These are phyloP conservation scores for Podospora conica DNA, from an alignment of 495 filamentous ascomycete species.

Conservation along the genomic window DNA sequence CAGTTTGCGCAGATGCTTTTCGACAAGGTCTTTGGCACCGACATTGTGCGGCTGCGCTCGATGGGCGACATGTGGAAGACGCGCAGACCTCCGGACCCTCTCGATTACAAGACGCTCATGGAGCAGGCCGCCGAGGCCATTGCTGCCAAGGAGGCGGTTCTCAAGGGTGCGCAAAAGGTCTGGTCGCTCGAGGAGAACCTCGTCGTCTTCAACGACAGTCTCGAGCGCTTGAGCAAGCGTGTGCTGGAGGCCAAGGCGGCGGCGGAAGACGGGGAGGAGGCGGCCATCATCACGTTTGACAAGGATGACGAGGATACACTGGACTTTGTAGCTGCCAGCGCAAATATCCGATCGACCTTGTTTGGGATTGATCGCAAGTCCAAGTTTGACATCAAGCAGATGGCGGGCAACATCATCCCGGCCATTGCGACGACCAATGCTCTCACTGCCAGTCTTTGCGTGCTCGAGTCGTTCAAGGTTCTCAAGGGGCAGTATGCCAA, in stretches of 20 bases:
- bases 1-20: conserved; percentile 81
- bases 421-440: conserved; percentile 98
- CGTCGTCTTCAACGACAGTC: conserved; percentile 77
- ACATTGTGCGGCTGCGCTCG: conserved; percentile 74
- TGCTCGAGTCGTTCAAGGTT: conserved; percentile 90
- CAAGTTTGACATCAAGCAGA: conserved; percentile 97
- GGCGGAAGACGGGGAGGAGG: conserved; percentile 39
- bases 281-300: conserved; percentile 77
- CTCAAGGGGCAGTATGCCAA: conserved; percentile 63
- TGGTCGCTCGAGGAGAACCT: conserved; percentile 82
- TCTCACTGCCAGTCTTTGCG: conserved; percentile 88
- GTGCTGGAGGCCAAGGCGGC: conserved; percentile 52
- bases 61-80: conserved; percentile 98
- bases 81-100: conserved; percentile 62
- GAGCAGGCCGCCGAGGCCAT: conserved; percentile 42
- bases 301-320: conserved; percentile 96
- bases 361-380: conserved; percentile 85
- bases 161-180: conserved; percentile 62
- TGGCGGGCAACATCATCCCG: conserved; percentile 98
- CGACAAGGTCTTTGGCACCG: conserved; percentile 83
- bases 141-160: conserved; percentile 46
- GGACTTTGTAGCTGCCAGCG: conserved; percentile 87
- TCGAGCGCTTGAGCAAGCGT: conserved; percentile 69
- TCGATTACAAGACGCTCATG: conserved; percentile 54
- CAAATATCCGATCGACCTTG: conserved; percentile 76